Percentiles rank a stretch among this genome's conserved stretches.
These are phyloP conservation scores for Falciphora oryzae DNA, from an alignment of 2,329 filamentous ascomycete species.

Conservation along the genomic window DNA sequence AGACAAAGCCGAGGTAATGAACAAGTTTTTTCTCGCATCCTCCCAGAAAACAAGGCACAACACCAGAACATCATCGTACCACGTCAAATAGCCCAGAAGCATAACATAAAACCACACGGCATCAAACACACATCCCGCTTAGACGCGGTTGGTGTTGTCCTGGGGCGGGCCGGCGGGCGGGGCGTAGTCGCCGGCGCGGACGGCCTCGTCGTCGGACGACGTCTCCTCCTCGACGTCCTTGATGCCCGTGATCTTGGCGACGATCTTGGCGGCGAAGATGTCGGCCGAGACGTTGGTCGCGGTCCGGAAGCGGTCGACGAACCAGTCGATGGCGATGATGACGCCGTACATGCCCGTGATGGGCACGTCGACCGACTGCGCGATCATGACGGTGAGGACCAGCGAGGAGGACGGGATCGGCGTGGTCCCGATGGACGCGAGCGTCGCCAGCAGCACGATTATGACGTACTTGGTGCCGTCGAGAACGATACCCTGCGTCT, in stretches of 20 bases:
- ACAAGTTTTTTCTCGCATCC: no score
- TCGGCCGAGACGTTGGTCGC: conserved; percentile 46
- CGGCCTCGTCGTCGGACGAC: neutral
- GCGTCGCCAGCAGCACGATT: conserved; percentile 40
- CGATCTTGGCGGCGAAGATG: conserved; percentile 35
- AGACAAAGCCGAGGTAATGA: no score
- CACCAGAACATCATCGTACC: no score
- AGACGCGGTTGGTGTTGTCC: conserved; percentile 5
- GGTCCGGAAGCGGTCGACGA: conserved; percentile 50
- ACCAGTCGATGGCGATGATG: conserved; percentile 49
- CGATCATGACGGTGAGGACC: conserved; percentile 47
- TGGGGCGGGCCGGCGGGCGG: neutral
- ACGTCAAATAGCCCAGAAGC: no score
- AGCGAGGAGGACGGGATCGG: conserved; percentile 47
- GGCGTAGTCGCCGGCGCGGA: neutral
- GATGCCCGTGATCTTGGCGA: conserved; percentile 34
- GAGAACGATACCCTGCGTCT: conserved; percentile 41
- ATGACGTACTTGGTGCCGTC: conserved; percentile 41
- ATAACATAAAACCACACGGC: no score
- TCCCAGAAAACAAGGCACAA: no score
- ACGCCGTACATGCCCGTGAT: conserved; percentile 31
- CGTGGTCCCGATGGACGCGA: conserved; percentile 47
- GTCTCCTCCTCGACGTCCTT: conserved; percentile 11
- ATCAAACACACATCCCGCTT: neutral
- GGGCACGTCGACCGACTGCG: conserved; percentile 35